A percentile compares a stretch with the other conserved stretches of the same genome.
These are phyloP conservation scores for Albugo candida DNA, from an alignment of 352 stramenopile genomes.

Conservation along the genomic window DNA sequence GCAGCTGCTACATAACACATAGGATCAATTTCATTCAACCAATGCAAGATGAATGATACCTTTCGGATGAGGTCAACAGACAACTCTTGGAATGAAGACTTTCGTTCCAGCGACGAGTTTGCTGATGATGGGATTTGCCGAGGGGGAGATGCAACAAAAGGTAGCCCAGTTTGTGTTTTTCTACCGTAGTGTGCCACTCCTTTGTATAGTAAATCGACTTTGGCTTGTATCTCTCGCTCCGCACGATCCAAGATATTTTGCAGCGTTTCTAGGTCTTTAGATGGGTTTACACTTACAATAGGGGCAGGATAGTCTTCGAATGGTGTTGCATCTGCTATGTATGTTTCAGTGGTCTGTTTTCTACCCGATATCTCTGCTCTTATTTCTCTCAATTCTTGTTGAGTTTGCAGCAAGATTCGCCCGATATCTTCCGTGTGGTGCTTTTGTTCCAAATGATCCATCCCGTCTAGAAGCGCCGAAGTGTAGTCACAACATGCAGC, in stretches of 20 bases:
- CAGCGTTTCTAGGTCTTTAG: slow-evolving; percentile 21
- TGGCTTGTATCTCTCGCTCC: slow-evolving; percentile 46
- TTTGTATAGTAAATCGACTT: slow-evolving; percentile 59
- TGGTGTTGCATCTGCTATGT: slow-evolving; percentile 13
- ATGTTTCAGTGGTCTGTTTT: background rate
- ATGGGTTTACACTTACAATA: background rate
- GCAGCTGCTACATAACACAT: no score
- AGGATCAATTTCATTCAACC: no score
- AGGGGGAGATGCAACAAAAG: no score
- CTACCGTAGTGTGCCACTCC: slow-evolving; percentile 21
- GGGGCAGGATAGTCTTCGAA: background rate
- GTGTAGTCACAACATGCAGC: no score
- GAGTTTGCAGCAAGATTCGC: slow-evolving; percentile 56
- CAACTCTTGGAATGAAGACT: no score
- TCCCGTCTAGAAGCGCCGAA: slow-evolving; percentile 3
- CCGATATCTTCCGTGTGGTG: slow-evolving; percentile 71
- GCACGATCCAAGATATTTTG: slow-evolving; percentile 52
- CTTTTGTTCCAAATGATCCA: slow-evolving; percentile 62
- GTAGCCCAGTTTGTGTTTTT: no score
- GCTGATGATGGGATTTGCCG: no score
- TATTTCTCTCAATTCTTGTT: slow-evolving; percentile 57
- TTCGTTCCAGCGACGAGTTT: no score
- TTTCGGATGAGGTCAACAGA: no score
- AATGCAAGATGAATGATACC: no score
- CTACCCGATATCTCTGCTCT: slow-evolving; percentile 27